Evolutionary conservation across 2,329 filamentous ascomycete species (phyloP).

Genomic region (Monosporascus sp.): DNA sequence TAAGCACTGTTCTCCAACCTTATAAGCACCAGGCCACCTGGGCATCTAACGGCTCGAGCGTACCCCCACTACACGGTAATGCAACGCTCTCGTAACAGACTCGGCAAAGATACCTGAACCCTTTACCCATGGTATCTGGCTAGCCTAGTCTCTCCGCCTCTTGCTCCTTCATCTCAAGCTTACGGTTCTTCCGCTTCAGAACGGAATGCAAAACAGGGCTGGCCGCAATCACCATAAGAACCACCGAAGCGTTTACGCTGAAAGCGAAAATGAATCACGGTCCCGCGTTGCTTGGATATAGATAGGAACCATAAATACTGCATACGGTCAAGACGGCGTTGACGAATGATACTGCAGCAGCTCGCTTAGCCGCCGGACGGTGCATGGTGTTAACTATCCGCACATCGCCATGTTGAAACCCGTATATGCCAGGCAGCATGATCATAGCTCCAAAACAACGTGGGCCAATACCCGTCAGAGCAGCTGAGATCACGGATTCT

Average conservation of each 20-base stretch:
- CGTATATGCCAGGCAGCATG: constrained; percentile 17
- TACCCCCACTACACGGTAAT: too few relatives aligned
- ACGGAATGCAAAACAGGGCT: constrained; percentile 14
- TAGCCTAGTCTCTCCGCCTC: constrained; percentile 9
- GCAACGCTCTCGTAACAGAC: not conserved
- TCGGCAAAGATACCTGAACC: constrained; percentile 11
- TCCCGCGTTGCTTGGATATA: constrained; percentile 16
- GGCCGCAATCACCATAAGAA: constrained; percentile 15
- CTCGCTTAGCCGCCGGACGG: constrained; percentile 13
- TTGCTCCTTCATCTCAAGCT: constrained; percentile 11
- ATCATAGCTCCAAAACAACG: constrained; percentile 13
- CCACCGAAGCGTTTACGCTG: constrained; percentile 19
- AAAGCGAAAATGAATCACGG: constrained; percentile 20
- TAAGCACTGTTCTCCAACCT: not conserved
- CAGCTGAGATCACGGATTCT: constrained; percentile 18
- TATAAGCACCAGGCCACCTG: not conserved
- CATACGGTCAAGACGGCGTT: constrained; percentile 17
- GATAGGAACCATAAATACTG: constrained; percentile 19
- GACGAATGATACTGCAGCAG: constrained; percentile 15
- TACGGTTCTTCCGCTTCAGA: constrained; percentile 16
- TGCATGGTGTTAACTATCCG: constrained; percentile 19
- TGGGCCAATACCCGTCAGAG: constrained; percentile 9
- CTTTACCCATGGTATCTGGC: constrained; percentile 2
- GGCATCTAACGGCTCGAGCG: too few relatives aligned
- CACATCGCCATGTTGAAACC: constrained; percentile 19